Evolutionary conservation across 1,284 basidiomycete genomes (phyloP), one percentile per base, ranked within the genome.

Genomic region (Rhizoctonia solani): DNA sequence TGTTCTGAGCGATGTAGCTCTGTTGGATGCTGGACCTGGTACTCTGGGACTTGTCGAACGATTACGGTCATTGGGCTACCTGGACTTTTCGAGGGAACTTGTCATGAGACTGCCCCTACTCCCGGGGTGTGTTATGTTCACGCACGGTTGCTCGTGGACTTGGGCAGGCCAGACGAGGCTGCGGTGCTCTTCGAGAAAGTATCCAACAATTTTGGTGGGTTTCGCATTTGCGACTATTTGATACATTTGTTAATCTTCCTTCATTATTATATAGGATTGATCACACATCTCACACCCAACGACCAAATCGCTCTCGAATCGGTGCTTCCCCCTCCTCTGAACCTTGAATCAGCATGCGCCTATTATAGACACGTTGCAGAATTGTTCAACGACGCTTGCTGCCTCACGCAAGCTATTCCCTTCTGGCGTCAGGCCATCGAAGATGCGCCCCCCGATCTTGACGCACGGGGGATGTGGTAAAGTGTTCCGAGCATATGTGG

Each of bases 371-470:
- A 93, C 75, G 82, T 85, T 49, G 83, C 88, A n/a, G 79, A 82
- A 25, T 78, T 94, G 13, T 94, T 93, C 79, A 88, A 87, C 73
- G 79, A 82, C 50, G 80, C 79, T 46, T 79, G 78, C 30, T 77
- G 84, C 67, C 81, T 86, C 19, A 79, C 79, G 29, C 81, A 90
- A 44, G 88, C 93, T 70, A 84, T 90, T 34, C 77, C 77, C 25
- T 96, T 95, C 74, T 85, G 89, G 56, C 85, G 88, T 71, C 80
- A 89, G 32, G 92, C 93, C 3, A 81, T 95, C 63, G 86, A 88
- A n/a, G 82, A 82, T 54, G 85, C 86, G 11, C 81, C 85, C 32
- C 73, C 75, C 29, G 81, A 80, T 27, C 76, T 78, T 21, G 84
- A 89, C 70, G 84, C 85, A 2, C 79, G 83, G 37, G 81, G 85